Evolutionary conservation across 768 basidiomycete genomes (phyloP).

Genomic region (Collybia sordida): DNA sequence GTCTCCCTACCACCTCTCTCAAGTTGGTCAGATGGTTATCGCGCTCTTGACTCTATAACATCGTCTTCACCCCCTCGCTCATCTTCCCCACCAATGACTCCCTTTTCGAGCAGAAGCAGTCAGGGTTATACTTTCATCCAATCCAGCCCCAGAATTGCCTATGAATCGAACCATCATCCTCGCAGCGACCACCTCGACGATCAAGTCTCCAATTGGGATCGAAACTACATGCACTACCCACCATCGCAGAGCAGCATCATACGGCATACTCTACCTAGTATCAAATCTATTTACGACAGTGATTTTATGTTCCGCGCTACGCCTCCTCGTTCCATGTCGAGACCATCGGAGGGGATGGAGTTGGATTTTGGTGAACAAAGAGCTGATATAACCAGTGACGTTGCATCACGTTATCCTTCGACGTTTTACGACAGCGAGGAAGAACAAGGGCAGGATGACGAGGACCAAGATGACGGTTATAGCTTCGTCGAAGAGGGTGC

Average conservation of each 20-base stretch:
- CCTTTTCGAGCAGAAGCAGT: constrained; percentile 23
- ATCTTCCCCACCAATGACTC: constrained; percentile 36
- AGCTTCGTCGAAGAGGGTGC: constrained; percentile 26
- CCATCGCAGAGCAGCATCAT: constrained; percentile 17
- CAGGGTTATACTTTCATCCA: constrained; percentile 30
- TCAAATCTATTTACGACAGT: constrained; percentile 23
- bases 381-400: constrained; percentile 24
- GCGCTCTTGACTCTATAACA: constrained; percentile 17
- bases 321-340: constrained; percentile 34
- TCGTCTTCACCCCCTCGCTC: constrained; percentile 38
- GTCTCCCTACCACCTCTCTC: constrained; percentile 15
- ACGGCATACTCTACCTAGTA: constrained; percentile 24
- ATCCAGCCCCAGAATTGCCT: constrained; percentile 33
- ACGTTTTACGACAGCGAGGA: constrained; percentile 35
- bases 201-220: constrained; percentile 23
- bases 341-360: constrained; percentile 26
- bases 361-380: constrained; percentile 20
- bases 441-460: constrained; percentile 27
- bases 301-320: constrained; percentile 25
- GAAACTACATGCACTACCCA: constrained; percentile 7
- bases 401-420: constrained; percentile 21
- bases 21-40: constrained; percentile 16
- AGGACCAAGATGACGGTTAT: constrained; percentile 23
- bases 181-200: constrained; percentile 25
- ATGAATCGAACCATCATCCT: constrained; percentile 19